A percentile compares a stretch with the other conserved stretches of the same genome.
These are phyloP conservation scores for Penicillium expansum DNA, from an alignment of 2,329 filamentous ascomycete species.

Conservation along the genomic window DNA sequence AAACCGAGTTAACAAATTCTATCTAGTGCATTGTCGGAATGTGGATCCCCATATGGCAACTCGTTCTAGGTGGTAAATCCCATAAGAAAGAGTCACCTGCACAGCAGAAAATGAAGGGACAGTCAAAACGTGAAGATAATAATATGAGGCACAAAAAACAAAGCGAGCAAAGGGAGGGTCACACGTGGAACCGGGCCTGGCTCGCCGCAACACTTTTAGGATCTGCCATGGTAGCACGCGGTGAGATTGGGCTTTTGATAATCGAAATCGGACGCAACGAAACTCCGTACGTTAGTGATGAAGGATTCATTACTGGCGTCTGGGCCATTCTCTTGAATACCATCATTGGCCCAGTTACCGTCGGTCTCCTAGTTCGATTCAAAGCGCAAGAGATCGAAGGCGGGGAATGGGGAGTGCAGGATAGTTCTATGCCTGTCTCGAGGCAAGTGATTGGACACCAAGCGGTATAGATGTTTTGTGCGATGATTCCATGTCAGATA, in stretches of 20 bases:
- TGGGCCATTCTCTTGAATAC: slow-evolving; percentile 37
- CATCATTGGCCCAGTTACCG: slow-evolving; percentile 30
- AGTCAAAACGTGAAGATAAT: not conserved
- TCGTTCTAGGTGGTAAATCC: not conserved
- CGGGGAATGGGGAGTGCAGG: slow-evolving; percentile 30
- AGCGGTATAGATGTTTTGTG: not conserved
- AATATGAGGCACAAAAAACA: not conserved
- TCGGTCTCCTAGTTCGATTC: slow-evolving; percentile 28
- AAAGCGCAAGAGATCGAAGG: slow-evolving; percentile 22
- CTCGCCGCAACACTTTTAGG: slow-evolving; percentile 29
- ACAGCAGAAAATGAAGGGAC: not conserved
- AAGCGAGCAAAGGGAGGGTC: not conserved
- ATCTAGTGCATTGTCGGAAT: slow-evolving; percentile 28
- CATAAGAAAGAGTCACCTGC: not conserved
- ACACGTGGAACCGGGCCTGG: slow-evolving; percentile 13
- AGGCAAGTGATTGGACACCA: not conserved
- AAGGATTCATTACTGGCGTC: slow-evolving; percentile 28
- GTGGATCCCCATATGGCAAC: slow-evolving; percentile 28
- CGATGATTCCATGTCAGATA: too few species aligned
- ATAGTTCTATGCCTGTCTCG: not conserved
- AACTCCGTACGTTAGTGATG: slow-evolving; percentile 42
- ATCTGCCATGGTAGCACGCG: slow-evolving; percentile 35
- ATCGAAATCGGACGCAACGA: slow-evolving; percentile 35
- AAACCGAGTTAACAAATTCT: not conserved
- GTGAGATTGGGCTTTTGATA: slow-evolving; percentile 34